Conservation (phyloP, 1,139 yeast genomes). For the Candida tetrigidarum region DNA sequence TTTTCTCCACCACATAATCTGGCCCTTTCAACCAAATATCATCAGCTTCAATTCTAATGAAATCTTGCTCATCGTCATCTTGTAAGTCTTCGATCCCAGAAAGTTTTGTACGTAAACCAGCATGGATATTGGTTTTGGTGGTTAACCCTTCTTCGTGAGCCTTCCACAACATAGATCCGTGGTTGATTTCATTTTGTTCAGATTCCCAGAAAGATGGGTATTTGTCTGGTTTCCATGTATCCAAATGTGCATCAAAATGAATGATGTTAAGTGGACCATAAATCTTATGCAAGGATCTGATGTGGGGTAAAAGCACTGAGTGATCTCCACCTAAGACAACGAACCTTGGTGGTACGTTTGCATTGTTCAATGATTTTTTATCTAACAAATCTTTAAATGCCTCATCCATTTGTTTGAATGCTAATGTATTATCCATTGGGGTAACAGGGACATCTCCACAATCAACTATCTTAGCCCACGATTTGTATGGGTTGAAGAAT, state of each 20-base stretch:
- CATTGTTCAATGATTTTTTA: constrained; percentile 27
- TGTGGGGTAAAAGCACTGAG: constrained; percentile 69
- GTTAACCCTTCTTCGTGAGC: constrained; percentile 71
- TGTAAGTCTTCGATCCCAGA: constrained; percentile 64
- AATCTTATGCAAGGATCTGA: constrained; percentile 59
- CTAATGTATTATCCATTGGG: constrained; percentile 75
- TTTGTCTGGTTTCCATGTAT: constrained; percentile 75
- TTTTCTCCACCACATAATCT: constrained; percentile 52
- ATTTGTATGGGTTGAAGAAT: constrained; percentile 60
- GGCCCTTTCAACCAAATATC: constrained; percentile 70
- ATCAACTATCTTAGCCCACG: constrained; percentile 72
- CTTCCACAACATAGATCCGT: constrained; percentile 84
- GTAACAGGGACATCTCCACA: constrained; percentile 85
- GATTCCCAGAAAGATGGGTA: constrained; percentile 74
- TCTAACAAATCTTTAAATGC: constrained; percentile 62
- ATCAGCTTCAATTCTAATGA: constrained; percentile 66
- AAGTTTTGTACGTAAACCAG: constrained; percentile 73
- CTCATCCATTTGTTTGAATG: constrained; percentile 69
- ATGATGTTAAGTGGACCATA: constrained; percentile 71
- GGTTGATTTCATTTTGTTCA: constrained; percentile 66
- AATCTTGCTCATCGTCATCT: constrained; percentile 68
- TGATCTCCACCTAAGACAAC: constrained; percentile 83
- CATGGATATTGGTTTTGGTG: constrained; percentile 62
- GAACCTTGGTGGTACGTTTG: constrained; percentile 54
- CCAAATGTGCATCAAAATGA: constrained; percentile 82